Conservation (phyloP, 495 filamentous ascomycete genomes). For the Neurospora sp. region DNA sequence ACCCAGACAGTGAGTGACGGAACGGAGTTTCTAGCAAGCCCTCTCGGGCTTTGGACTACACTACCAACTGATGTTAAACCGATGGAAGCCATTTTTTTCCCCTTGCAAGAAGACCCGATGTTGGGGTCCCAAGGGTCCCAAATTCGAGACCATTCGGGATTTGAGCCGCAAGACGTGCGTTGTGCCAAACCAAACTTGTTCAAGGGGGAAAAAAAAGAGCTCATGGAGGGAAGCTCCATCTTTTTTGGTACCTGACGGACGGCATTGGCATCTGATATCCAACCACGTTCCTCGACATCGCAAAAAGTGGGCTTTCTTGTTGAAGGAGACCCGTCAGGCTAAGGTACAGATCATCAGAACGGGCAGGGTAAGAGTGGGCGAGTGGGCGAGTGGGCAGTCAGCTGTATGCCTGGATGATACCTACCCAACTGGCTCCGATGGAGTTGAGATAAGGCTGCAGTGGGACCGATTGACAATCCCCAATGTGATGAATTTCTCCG, state of each 20-base stretch:
- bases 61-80: neutral
- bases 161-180: neutral
- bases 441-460: neutral
- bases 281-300: neutral
- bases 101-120: neutral
- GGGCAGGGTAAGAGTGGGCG: neutral
- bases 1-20: neutral
- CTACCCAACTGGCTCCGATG: neutral
- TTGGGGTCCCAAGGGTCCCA: neutral
- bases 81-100: neutral
- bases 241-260: neutral
- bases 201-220: neutral
- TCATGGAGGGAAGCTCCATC: neutral
- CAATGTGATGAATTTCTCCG: neutral
- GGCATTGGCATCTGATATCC: neutral
- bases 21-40: neutral
- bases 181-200: neutral
- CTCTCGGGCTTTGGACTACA: neutral
- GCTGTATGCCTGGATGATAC: neutral
- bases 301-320: neutral
- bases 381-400: neutral
- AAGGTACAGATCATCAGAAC: neutral
- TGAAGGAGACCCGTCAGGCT: neutral
- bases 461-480: neutral
- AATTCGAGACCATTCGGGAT: neutral